Conservation (phyloP, 768 basidiomycete species). For the Mrakia frigida region DNA sequence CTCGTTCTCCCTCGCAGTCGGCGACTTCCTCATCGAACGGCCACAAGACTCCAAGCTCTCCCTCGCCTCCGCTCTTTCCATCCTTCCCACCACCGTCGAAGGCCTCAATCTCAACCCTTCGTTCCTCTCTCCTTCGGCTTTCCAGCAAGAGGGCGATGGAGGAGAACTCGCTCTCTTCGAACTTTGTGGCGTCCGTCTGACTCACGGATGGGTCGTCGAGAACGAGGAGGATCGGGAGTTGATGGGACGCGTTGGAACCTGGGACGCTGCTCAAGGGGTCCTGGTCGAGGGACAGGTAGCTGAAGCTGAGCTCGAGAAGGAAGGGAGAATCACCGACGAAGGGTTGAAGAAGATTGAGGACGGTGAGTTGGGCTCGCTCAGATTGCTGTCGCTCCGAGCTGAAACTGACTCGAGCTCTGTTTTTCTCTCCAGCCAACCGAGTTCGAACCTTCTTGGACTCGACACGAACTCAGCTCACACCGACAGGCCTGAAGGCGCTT, state of each 20-base stretch:
- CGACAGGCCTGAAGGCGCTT: conserved; percentile 18
- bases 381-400: neutral
- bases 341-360: conserved; percentile 66
- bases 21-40: conserved; percentile 30
- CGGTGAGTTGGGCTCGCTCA: conserved; percentile 11
- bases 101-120: conserved; percentile 86
- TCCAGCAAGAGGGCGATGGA: conserved; percentile 55
- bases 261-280: conserved; percentile 16
- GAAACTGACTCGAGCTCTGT: neutral
- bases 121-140: conserved; percentile 65
- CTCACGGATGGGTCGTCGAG: conserved; percentile 71
- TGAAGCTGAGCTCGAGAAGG: conserved; percentile 38
- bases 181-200: conserved; percentile 71
- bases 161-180: conserved; percentile 81
- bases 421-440: neutral
- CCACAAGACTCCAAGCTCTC: conserved; percentile 44
- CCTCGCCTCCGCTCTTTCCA: conserved; percentile 65
- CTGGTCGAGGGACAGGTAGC: conserved; percentile 37
- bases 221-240: conserved; percentile 35
- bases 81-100: conserved; percentile 71
- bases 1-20: conserved; percentile 4
- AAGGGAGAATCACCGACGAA: conserved; percentile 60
- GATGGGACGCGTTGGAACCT: conserved; percentile 31
- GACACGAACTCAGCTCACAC: conserved; percentile 26
- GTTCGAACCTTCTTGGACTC: conserved; percentile 22